Conservation (phyloP, 2,329 filamentous ascomycete genomes). For the Fusarium humuli region DNA sequence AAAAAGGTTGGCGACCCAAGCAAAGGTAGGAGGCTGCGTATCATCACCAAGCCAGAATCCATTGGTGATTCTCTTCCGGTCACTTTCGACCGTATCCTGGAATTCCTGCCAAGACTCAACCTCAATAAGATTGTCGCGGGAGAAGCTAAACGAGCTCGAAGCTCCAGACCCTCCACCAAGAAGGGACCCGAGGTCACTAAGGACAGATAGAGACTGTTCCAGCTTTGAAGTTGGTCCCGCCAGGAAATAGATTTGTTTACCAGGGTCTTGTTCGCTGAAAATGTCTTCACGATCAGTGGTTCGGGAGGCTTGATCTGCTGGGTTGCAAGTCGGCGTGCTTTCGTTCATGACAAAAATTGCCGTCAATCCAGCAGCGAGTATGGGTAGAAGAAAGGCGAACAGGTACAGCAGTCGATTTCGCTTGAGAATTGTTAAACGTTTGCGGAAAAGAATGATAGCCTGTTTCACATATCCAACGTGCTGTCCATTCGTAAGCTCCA, state of each 20-base stretch:
- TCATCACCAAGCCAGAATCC: constrained; percentile 80
- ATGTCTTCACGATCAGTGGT: constrained; percentile 53
- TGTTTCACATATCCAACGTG: constrained; percentile 78
- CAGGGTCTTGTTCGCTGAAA: constrained; percentile 53
- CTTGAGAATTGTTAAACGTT: constrained; percentile 80
- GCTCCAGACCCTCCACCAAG: background rate
- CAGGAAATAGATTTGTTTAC: constrained; percentile 44
- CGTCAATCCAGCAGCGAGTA: constrained; percentile 82
- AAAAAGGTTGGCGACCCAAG: constrained; percentile 74
- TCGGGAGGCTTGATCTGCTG: constrained; percentile 58
- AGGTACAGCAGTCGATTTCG: constrained; percentile 82
- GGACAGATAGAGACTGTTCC: constrained; percentile 41
- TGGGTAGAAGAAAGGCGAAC: constrained; percentile 79
- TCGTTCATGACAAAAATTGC: constrained; percentile 77
- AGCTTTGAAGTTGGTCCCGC: constrained; percentile 55
- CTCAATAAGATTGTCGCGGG: constrained; percentile 49
- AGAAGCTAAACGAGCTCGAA: background rate
- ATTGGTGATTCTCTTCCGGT: constrained; percentile 76
- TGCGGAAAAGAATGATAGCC: constrained; percentile 78
- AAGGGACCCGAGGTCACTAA: constrained; percentile 27
- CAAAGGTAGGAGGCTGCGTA: constrained; percentile 71
- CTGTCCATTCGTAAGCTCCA: constrained; percentile 74
- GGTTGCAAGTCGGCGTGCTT: constrained; percentile 63
- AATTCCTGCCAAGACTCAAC: constrained; percentile 77
- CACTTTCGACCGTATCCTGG: constrained; percentile 69